These are phyloP conservation scores for Macrocybe gigantea DNA, from an alignment of 768 basidiomycete genomes.

Conservation along the genomic window DNA sequence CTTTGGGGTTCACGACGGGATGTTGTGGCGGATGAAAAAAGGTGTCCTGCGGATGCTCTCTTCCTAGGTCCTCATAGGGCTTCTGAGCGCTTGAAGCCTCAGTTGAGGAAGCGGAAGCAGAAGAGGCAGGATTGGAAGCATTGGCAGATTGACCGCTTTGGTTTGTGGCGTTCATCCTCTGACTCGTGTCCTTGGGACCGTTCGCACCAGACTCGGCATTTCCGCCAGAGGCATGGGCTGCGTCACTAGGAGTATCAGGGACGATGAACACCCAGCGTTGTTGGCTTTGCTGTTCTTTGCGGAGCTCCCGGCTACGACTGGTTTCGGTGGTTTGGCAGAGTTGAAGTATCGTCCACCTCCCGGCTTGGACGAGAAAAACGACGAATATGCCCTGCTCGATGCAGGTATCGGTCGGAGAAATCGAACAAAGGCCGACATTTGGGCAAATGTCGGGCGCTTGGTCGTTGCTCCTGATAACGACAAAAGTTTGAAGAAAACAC, in stretches of 20 bases:
- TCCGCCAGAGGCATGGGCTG: slow-evolving; percentile 10
- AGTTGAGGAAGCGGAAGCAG: slow-evolving; percentile 10
- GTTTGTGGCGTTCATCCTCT: slow-evolving; percentile 1
- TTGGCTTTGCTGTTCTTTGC: slow-evolving; percentile 20
- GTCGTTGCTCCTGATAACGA: neutral
- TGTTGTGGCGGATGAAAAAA: slow-evolving; percentile 27
- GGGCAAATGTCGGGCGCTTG: slow-evolving; percentile 6
- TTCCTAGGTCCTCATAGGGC: neutral
- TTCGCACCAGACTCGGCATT: neutral
- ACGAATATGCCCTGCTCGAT: slow-evolving; percentile 60
- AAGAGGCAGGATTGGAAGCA: slow-evolving; percentile 4
- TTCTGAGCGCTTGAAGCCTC: neutral
- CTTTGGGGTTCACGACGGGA: slow-evolving; percentile 55
- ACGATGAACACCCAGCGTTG: slow-evolving; percentile 13
- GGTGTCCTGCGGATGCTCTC: neutral
- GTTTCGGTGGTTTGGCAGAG: slow-evolving; percentile 62
- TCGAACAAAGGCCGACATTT: slow-evolving; percentile 49
- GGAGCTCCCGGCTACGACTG: slow-evolving; percentile 26
- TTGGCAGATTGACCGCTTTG: slow-evolving; percentile 2
- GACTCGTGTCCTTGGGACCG: slow-evolving; percentile 1
- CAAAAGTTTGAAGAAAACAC: too few relatives aligned
- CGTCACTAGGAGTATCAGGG: slow-evolving; percentile 11
- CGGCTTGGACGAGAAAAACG: slow-evolving; percentile 74
- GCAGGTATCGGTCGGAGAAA: slow-evolving; percentile 41
- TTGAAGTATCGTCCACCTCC: slow-evolving; percentile 71